Percentiles rank a stretch among this genome's conserved stretches.
Evolutionary conservation across 352 stramenopile species (phyloP).

Genomic region (Phytopythium delawarense): DNA sequence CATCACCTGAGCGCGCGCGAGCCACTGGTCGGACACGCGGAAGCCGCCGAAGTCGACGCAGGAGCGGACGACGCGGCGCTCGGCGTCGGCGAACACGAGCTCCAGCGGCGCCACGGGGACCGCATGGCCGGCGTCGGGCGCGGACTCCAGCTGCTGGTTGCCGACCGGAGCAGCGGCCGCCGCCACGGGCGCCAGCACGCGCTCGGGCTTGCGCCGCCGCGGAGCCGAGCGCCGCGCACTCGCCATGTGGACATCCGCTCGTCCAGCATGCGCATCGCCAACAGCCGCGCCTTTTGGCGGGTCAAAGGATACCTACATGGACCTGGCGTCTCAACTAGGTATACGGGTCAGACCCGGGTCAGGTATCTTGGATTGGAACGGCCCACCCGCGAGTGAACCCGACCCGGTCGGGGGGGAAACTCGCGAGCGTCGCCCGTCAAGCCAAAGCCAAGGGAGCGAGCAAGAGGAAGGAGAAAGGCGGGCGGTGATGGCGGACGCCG

Average conservation of each 20-base stretch:
- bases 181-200: background rate
- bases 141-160: slow-evolving; percentile 1
- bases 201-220: slow-evolving; percentile 4
- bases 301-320: background rate
- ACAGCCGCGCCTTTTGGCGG: background rate
- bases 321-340: background rate
- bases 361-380: background rate
- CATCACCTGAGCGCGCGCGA: background rate
- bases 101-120: background rate
- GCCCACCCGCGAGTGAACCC: background rate
- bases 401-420: background rate
- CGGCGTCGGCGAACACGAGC: slow-evolving; percentile 8
- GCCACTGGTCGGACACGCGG: slow-evolving; percentile 7
- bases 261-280: background rate
- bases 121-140: background rate
- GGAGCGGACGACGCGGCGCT: background rate
- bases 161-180: background rate
- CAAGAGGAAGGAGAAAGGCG: background rate
- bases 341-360: background rate
- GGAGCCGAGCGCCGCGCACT: background rate
- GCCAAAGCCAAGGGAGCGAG: background rate
- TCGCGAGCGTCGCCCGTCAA: background rate
- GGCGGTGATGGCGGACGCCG: slow-evolving; percentile 28
- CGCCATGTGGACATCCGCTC: background rate
- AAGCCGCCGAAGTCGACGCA: slow-evolving; percentile 3